Evolutionary conservation across 176 grass and related monocot genomes (phyloP).

Genomic region (Cenchrus fungigraminus): DNA sequence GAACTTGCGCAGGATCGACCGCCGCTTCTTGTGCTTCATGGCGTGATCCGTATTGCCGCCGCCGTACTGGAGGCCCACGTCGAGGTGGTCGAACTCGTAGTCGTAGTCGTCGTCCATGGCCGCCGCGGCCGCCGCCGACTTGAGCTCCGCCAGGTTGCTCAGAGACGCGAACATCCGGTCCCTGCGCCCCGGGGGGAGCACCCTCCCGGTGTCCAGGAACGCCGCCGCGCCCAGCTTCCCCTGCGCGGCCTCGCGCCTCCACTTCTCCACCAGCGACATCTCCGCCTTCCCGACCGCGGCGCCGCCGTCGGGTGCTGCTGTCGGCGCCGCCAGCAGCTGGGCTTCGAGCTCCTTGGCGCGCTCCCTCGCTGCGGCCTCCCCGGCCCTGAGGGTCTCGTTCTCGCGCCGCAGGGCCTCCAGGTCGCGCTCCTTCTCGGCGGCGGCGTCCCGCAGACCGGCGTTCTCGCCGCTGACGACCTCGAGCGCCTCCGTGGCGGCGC

Average conservation of each 20-base stretch:
- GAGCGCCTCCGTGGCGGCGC: slow-evolving; percentile 53
- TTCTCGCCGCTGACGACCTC: slow-evolving; percentile 55
- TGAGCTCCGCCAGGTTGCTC: slow-evolving; percentile 78
- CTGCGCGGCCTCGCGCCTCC: slow-evolving; percentile 29
- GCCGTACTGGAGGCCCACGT: slow-evolving; percentile 42
- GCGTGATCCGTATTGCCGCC: slow-evolving; percentile 39
- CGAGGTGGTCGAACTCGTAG: slow-evolving; percentile 69
- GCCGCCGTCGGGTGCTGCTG: background rate
- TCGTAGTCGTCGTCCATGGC: slow-evolving; percentile 60
- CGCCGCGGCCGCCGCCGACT: slow-evolving; percentile 50
- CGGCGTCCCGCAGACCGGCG: slow-evolving; percentile 47
- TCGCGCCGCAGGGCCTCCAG: slow-evolving; percentile 58
- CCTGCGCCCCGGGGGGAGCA: slow-evolving; percentile 34
- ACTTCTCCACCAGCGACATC: slow-evolving; percentile 22
- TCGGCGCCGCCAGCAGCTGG: slow-evolving; percentile 52
- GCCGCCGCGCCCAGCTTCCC: slow-evolving; percentile 51
- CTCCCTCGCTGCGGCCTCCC: slow-evolving; percentile 63
- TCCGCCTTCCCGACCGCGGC: background rate
- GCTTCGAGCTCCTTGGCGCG: slow-evolving; percentile 63
- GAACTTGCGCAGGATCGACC: slow-evolving; percentile 64
- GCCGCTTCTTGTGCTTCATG: slow-evolving; percentile 56
- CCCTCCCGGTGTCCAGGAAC: slow-evolving; percentile 45
- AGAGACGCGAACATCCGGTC: slow-evolving; percentile 66
- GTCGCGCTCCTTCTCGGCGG: slow-evolving; percentile 48
- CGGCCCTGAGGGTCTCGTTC: slow-evolving; percentile 60